Base-by-base conservation (phyloP, 1,284 basidiomycete species). In the Papiliotrema laurentii region DNA sequence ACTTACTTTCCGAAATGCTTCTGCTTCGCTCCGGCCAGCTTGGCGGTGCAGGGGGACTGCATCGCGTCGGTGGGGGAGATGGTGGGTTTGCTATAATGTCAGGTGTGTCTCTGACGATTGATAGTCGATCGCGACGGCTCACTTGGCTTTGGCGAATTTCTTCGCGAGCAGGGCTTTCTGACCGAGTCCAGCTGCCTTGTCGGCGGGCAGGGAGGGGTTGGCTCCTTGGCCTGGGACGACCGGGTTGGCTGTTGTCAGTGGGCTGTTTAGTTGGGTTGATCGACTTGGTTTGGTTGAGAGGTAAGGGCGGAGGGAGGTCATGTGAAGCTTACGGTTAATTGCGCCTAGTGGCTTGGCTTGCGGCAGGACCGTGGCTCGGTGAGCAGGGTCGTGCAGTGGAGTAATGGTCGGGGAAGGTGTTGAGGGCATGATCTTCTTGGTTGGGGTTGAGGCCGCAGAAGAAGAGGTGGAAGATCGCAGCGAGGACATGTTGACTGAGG, bases 41-140 rank as follows among this genome's bases (percentile, higher is more conserved):
- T 96, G 74, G 89, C 85, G 5, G 89, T 87, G 69, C 83, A 84
- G 1, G 92, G 92, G 4, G 90, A 93, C 79, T 94, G 83, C 72
- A 96, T 78, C 64, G 87, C 88, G 72, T 97, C 92, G 9, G 92
- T 94, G 5, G 92, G 92, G 14, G 91, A 94, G 58, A 90, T 76
- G 39, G 81, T 82, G 9, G 87, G 83, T 71, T 90, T 90, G 64
- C 89, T 89, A 18, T 13, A 28, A 9, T 10, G 18, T 26, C 14
- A 25, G 13, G 21, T 26, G 14, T 21, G 11, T 45, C 31, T 14
- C n/a, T 24, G 7, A 6, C 18, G 19, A 19, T 19, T 6, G 7
- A 37, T 18, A 16, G 18, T 18, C 11, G 18, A 11, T 19, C 13
- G 26, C 42, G 16, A 31, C 19, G 33, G 22, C 86, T 63, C 59